Evolutionary conservation across 129 eudicot species (phyloP), one percentile per base, ranked within the genome.

Genomic region (Flaveria linearis): DNA sequence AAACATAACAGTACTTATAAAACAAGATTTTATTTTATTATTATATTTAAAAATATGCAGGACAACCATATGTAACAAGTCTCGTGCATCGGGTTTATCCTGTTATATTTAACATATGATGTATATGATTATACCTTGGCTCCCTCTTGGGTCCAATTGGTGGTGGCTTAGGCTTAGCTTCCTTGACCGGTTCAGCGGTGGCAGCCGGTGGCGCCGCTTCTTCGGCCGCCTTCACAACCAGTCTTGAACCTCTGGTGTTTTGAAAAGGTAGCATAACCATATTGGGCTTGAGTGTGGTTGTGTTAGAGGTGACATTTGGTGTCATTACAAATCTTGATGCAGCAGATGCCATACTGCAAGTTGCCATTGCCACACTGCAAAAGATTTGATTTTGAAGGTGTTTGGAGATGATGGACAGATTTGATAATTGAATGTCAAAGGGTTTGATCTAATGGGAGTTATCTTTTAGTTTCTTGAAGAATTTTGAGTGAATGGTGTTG

Each of bases 131-230:
- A 63, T 73, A 88, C 98, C 97, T 89, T 84, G 28, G 97, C 0
- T 74, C 98, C 72, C 98, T 90, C 83, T 88, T 88, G 84, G 98
- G 98, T 63, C 98, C 98, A 75, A 93, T 76, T 46, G 98, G 98
- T 33, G 97, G 97, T 1, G 97, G 97, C 90, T 90, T 90, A 79
- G 92, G 90, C 74, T 58, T 80, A 46, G 67, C 80, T 1, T 25
- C 76, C 78, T 85, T 78, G 57, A 61, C 81, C 3, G 91, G 67
- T 42, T 86, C 82, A 9, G 76, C 53, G 39, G 85, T 53, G 36
- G 88, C 63, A 28, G 82, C 71, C 2, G 91, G 84, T n/a, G 92
- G 76, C 1, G 84, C 91, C 42, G 82, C 89, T 7, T 79, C 92
- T 12, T 80, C 97, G 23, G 84, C 80, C 6, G 97, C 91, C 84